These are phyloP conservation scores for Candida parachauliodes DNA, from an alignment of 805 yeast species.

Conservation along the genomic window DNA sequence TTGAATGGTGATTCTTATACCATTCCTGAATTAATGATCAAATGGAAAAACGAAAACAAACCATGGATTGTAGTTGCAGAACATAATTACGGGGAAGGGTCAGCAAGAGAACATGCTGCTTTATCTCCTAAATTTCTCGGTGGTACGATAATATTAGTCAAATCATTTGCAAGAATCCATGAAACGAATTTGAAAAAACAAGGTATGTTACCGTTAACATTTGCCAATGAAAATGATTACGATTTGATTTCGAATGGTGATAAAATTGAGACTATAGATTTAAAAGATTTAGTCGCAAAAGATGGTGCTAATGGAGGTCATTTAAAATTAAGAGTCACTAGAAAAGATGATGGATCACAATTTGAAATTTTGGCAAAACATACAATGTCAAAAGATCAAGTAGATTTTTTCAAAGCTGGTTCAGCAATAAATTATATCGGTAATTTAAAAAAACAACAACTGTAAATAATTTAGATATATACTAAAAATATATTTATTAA, in stretches of 20 bases:
- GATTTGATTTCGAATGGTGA: slow-evolving; percentile 79
- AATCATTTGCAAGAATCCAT: slow-evolving; percentile 97
- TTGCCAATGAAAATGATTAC: slow-evolving; percentile 86
- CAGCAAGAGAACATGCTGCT: slow-evolving; percentile 99
- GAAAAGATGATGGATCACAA: slow-evolving; percentile 67
- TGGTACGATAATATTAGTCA: slow-evolving; percentile 82
- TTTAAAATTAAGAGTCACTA: slow-evolving; percentile 59
- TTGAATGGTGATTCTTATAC: slow-evolving; percentile 71
- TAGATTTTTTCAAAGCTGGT: slow-evolving; percentile 95
- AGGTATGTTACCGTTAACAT: slow-evolving; percentile 93
- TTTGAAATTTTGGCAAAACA: slow-evolving; percentile 78
- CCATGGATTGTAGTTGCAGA: slow-evolving; percentile 97
- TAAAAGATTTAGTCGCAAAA: slow-evolving; percentile 72
- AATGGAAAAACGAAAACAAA: slow-evolving; percentile 80
- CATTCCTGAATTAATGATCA: slow-evolving; percentile 95
- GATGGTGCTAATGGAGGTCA: slow-evolving; percentile 87
- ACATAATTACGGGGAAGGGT: slow-evolving; percentile 98
- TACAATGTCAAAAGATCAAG: slow-evolving; percentile 95
- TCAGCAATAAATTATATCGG: slow-evolving; percentile 87
- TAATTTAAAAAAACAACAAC: slow-evolving; percentile 5
- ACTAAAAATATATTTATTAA: neutral
- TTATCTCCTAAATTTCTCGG: slow-evolving; percentile 93
- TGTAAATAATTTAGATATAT: slow-evolving; percentile 1
- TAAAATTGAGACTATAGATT: slow-evolving; percentile 66
- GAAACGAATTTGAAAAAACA: slow-evolving; percentile 97